Conservation (phyloP, 2,329 filamentous ascomycete species). For the Pseudomassariella vexata region DNA sequence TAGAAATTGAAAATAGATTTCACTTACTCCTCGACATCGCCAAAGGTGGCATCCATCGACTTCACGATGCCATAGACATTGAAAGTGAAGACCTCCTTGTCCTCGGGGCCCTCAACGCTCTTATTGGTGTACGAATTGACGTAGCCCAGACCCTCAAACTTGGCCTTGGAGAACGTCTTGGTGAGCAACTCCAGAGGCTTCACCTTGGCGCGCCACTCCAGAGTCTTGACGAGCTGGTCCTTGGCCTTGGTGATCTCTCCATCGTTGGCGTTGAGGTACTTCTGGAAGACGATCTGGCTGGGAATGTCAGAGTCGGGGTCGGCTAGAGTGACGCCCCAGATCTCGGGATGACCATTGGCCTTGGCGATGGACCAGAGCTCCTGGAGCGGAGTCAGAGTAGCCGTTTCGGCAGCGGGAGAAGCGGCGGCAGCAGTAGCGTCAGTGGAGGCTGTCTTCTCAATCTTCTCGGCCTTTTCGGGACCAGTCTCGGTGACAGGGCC, state of each 20-base stretch:
- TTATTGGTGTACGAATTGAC: conserved; percentile 58
- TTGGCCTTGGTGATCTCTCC: conserved; percentile 68
- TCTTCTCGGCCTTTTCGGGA: conserved; percentile 10
- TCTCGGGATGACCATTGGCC: conserved; percentile 57
- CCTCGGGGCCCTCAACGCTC: conserved; percentile 23
- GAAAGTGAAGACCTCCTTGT: conserved; percentile 72
- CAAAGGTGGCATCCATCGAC: conserved; percentile 75
- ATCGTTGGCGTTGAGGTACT: conserved; percentile 87
- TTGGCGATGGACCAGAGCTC: conserved; percentile 23
- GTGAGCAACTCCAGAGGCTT: conserved; percentile 63
- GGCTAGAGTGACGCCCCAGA: conserved; percentile 76
- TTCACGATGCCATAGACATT: conserved; percentile 90
- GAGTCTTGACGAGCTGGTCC: conserved; percentile 70
- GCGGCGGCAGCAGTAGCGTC: conserved; percentile 15
- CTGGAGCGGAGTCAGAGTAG: conserved; percentile 20
- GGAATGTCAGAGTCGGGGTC: conserved; percentile 54
- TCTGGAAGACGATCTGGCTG: conserved; percentile 80
- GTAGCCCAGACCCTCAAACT: conserved; percentile 76
- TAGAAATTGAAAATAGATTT: too few relatives aligned
- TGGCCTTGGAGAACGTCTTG: conserved; percentile 58
- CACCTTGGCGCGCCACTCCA: conserved; percentile 76
- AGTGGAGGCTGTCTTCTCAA: conserved; percentile 7
- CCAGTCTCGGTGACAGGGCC: background rate
- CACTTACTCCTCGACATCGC: conserved; percentile 70
- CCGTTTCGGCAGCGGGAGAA: conserved; percentile 13